Base-by-base conservation (phyloP, 495 filamentous ascomycete species). In the Xylaria castorea region DNA sequence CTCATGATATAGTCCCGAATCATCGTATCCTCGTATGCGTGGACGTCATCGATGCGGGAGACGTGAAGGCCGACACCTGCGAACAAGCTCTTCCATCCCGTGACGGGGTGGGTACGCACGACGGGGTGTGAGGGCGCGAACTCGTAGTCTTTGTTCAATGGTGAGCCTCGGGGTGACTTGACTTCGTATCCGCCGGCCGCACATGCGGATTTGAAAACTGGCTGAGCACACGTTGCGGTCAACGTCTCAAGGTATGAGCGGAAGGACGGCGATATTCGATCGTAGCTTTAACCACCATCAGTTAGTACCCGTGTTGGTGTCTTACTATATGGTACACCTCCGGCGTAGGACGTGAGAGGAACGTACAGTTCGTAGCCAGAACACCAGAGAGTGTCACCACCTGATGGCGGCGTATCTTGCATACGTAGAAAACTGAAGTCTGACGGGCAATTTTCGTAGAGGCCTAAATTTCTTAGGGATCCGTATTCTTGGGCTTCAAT, bases 1-100 rank as follows among this genome's bases (percentile, higher is more conserved):
- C 81, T 75, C 78, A 84, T 62, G 51, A 82, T 70, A 64, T 84
- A 84, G 7, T 84, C 82, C 20, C 80, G 76, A 40, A 85, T 82
- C 70, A 82, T 74, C 30, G 75, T 57, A 70, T 83, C 80, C 70
- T 85, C 83, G 68, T 81, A 81, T 3, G 68, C 60, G 7, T 77
- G 75, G 11, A 68, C 80, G 50, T 71, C 80, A 70, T 84, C 74
- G 69, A 85, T 84, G 20, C 78, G 75, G 25, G 75, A 80, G 22
- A 83, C 81, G 58, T 85, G 83, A 14, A 84, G 69, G 0, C 82
- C 83, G 5, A 81, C 78, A 20, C 81, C 83, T 3, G 82, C 82
- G 71, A 85, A 86, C 20, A 88, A 60, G 16, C 79, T 74, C 75
- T 87, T 88, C 84, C 83, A 85, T 4, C 83, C 82, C 0, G 86